Evolutionary conservation across 2,329 filamentous ascomycete genomes (phyloP), one percentile per base, ranked within the genome.

Genomic region (Teratosphaeria epicoccoides): DNA sequence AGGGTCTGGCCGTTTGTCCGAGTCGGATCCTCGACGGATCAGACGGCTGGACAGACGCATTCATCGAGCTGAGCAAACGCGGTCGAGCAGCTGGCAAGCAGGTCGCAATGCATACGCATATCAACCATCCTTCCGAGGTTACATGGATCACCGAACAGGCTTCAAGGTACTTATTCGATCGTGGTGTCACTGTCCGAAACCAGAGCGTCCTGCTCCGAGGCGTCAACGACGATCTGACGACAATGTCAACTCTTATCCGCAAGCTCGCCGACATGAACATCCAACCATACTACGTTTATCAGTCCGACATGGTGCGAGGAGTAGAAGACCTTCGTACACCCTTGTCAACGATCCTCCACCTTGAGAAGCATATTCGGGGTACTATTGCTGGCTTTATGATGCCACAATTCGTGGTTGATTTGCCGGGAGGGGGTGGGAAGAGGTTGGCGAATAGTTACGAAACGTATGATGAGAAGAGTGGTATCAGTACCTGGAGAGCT

Each of bases 251-350:
- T 3, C 68, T 84, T 40, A 79, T 84, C 37, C 71, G 73, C 26
- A 69, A 64, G 46, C 70, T 84, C 23, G 75, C 77, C 1, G 73
- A 79, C 55, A 77, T 79, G 54, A 77, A 76, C 43, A 75, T 84
- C 46, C 68, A 75, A 47, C 81, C 81, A 5, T 84, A 84, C 63
- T 84, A 84, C 59, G 76, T 84, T 49, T 84, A 84, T 63, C 80
- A 83, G 60, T 78, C 77, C 46, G 81, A 84, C 62, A 79, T 84
- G 75, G 78, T 83, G 7, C 66, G 71, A 24, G 77, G 75, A 44
- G 71, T 80, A 2, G 81, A 84, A 67, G 80, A 84, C 59, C 69
- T 83, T 22, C 77, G 81, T 6, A 84, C 81, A 0, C 79, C 80
- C 2, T 71, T 84, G 10, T 71, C 72, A 43, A 79, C 76, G 1